Percentiles rank a stretch among this genome's conserved stretches.
phyloP scores from a whole-genome alignment of 2,329 filamentous ascomycete species.

The Pseudogymnoascus sp. region DNA sequence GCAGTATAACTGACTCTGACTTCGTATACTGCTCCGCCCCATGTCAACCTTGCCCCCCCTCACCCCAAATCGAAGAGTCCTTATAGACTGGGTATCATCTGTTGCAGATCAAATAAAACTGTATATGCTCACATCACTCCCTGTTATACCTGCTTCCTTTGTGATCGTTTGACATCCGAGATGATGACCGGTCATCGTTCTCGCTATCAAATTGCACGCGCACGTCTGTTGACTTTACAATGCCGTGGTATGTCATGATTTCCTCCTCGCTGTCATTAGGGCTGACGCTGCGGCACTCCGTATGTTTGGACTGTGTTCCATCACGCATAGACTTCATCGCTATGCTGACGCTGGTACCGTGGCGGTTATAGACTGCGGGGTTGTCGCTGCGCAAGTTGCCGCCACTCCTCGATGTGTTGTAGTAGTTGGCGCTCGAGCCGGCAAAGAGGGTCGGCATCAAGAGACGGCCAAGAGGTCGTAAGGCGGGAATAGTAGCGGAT shows the following conservation, averaged over 20 bases:
- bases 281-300: constrained; percentile 29
- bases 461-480: constrained; percentile 29
- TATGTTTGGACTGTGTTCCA: constrained; percentile 11
- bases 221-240: constrained; percentile 32
- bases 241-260: constrained; percentile 34
- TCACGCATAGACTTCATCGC: constrained; percentile 1
- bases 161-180: neutral
- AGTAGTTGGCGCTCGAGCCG: constrained; percentile 12
- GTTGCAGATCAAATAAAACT: neutral
- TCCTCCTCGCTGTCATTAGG: constrained; percentile 32
- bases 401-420: constrained; percentile 6
- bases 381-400: constrained; percentile 9
- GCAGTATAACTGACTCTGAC: neutral
- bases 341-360: neutral
- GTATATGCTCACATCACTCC: neutral
- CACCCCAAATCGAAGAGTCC: neutral
- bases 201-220: constrained; percentile 13
- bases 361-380: neutral
- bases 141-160: neutral
- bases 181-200: constrained; percentile 1
- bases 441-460: constrained; percentile 31
- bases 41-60: no score
- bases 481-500: constrained; percentile 30
- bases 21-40: neutral
- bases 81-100: neutral